phyloP scores from a whole-genome alignment of 495 filamentous ascomycete species.

The Talaromyces borbonicus region DNA sequence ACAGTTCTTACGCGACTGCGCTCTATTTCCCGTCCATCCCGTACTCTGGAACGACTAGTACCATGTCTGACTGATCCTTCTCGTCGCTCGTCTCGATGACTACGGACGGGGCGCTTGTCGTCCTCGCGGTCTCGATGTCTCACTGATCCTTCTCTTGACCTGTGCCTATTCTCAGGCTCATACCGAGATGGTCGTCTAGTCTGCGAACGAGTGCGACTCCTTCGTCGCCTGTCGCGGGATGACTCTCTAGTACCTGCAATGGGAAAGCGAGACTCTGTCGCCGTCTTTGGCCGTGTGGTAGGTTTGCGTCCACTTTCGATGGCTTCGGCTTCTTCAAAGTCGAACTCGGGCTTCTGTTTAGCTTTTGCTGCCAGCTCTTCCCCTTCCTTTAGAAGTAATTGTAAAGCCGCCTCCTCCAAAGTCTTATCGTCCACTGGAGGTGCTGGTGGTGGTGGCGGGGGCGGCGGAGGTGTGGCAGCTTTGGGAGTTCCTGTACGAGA shows the following conservation, averaged over 20 bases:
- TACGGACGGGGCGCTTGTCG: conserved; percentile 6
- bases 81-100: conserved; percentile 4
- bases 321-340: conserved; percentile 42
- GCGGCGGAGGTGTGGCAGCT: conserved; percentile 29
- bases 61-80: neutral
- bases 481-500: conserved; percentile 26
- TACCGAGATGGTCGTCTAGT: conserved; percentile 19
- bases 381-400: conserved; percentile 48
- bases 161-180: conserved; percentile 17
- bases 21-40: conserved; percentile 14
- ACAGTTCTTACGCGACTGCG: conserved; percentile 28
- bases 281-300: conserved; percentile 16
- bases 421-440: conserved; percentile 45
- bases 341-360: conserved; percentile 47
- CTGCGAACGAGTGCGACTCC: conserved; percentile 17
- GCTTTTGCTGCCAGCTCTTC: conserved; percentile 52
- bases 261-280: conserved; percentile 21
- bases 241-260: conserved; percentile 16
- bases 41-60: neutral
- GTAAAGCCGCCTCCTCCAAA: conserved; percentile 46
- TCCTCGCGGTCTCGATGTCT: conserved; percentile 25
- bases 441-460: conserved; percentile 26
- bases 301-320: conserved; percentile 37
- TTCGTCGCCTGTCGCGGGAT: conserved; percentile 8
- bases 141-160: conserved; percentile 25